Evolutionary conservation across 768 basidiomycete species (phyloP).

Genomic region (Nevesoporus exiguus): DNA sequence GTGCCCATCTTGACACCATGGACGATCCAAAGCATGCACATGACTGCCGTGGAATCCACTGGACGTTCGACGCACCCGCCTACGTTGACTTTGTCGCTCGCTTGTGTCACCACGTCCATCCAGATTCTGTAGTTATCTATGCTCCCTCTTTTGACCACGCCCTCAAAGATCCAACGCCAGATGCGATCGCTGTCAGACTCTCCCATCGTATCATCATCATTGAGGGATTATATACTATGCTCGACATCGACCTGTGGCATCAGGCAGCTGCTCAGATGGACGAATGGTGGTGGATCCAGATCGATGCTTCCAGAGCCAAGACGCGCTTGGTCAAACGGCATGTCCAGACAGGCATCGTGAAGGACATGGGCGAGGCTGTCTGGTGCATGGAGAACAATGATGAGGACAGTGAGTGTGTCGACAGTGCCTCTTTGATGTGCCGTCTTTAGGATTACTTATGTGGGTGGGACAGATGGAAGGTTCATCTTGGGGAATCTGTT

Average conservation of each 20-base stretch:
- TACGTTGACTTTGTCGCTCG: slow-evolving; percentile 71
- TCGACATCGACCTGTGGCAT: slow-evolving; percentile 71
- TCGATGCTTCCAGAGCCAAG: slow-evolving; percentile 54
- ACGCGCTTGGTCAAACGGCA: slow-evolving; percentile 67
- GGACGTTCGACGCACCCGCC: slow-evolving; percentile 78
- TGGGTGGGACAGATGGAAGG: slow-evolving; percentile 38
- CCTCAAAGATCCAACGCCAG: too few relatives aligned
- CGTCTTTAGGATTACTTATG: too few relatives aligned
- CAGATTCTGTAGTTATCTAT: too few relatives aligned
- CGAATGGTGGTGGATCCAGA: slow-evolving; percentile 72
- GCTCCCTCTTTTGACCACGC: slow-evolving; percentile 5
- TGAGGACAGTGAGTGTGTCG: slow-evolving; percentile 55
- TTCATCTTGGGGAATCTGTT: slow-evolving; percentile 41
- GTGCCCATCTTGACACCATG: slow-evolving; percentile 61
- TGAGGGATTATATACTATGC: slow-evolving; percentile 86
- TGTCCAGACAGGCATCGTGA: slow-evolving; percentile 72
- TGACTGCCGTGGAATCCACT: slow-evolving; percentile 79
- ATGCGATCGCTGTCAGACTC: too few relatives aligned
- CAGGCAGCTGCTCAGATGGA: slow-evolving; percentile 63
- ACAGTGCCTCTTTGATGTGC: not conserved
- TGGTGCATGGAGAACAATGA: slow-evolving; percentile 76
- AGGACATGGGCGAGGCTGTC: slow-evolving; percentile 56
- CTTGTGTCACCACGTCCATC: too few relatives aligned
- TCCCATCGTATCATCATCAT: slow-evolving; percentile 32
- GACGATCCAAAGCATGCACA: slow-evolving; percentile 77